These are phyloP conservation scores for Globisporangium barbulae DNA, from an alignment of 352 stramenopile species.

Conservation along the genomic window DNA sequence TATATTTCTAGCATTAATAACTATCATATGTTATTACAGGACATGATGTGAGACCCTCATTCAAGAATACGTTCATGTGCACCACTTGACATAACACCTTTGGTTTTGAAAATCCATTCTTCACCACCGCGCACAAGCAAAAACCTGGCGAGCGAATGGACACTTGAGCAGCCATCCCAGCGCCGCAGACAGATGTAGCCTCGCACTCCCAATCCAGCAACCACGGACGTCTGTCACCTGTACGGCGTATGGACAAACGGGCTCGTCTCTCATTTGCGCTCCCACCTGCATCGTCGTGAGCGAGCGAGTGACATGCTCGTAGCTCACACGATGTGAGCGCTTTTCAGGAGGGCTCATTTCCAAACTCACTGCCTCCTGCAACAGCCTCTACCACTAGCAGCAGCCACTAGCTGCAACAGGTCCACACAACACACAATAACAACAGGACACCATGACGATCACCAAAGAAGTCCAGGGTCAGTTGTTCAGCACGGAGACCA, in stretches of 20 bases:
- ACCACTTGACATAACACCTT: not conserved
- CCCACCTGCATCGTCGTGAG: not conserved
- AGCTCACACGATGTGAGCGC: not conserved
- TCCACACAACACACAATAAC: not conserved
- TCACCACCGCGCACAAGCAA: not conserved
- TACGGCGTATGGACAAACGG: not conserved
- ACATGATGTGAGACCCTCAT: not conserved
- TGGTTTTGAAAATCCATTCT: not conserved
- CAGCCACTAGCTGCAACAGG: conserved; percentile 2
- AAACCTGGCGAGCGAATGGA: not conserved
- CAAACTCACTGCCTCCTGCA: not conserved
- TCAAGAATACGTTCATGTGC: not conserved
- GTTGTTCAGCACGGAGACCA: conserved; percentile 35
- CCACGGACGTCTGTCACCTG: too few species aligned
- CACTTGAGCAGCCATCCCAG: not conserved
- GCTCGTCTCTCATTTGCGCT: not conserved
- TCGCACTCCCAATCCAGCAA: not conserved
- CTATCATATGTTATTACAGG: too few species aligned
- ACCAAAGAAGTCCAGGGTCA: conserved; percentile 29
- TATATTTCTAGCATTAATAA: not conserved
- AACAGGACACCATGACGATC: conserved; percentile 29
- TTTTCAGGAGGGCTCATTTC: not conserved
- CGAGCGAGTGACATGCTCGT: not conserved
- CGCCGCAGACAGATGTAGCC: not conserved
- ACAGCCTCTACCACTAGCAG: conserved; percentile 3